Conservation (phyloP, 1,284 basidiomycete species). For the Anthracocystis panici-leucophaei region DNA sequence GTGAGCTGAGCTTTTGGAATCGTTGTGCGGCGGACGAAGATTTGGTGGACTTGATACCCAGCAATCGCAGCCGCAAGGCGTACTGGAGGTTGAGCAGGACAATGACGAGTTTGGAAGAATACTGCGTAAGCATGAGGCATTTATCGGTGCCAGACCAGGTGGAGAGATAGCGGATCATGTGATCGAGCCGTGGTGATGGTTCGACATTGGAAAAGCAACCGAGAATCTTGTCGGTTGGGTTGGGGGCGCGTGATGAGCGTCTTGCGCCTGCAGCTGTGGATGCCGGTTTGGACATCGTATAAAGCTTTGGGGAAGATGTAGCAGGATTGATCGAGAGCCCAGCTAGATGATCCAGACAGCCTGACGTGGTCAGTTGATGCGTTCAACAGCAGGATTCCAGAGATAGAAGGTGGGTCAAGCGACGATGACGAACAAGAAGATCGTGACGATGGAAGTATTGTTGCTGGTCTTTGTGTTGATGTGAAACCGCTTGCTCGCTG, state of each 20-base stretch:
- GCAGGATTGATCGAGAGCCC: background rate
- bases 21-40: constrained; percentile 47
- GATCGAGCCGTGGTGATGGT: constrained; percentile 58
- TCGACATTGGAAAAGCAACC: constrained; percentile 63
- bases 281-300: constrained; percentile 41
- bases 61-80: constrained; percentile 55
- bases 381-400: no score
- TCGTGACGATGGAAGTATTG: no score
- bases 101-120: constrained; percentile 62
- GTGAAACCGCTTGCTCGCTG: background rate
- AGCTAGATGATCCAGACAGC: no score
- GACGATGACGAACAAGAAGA: background rate
- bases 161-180: constrained; percentile 65
- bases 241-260: constrained; percentile 31
- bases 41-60: constrained; percentile 44
- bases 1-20: constrained; percentile 50
- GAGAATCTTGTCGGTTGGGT: constrained; percentile 55
- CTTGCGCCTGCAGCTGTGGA: constrained; percentile 14
- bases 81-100: constrained; percentile 62
- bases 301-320: background rate
- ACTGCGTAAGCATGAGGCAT: constrained; percentile 67
- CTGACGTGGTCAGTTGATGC: no score
- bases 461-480: background rate
- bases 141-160: constrained; percentile 69
- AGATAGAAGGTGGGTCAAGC: no score